Evolutionary conservation across 257 asterid genomes (phyloP).

Genomic region (Striga asiatica): DNA sequence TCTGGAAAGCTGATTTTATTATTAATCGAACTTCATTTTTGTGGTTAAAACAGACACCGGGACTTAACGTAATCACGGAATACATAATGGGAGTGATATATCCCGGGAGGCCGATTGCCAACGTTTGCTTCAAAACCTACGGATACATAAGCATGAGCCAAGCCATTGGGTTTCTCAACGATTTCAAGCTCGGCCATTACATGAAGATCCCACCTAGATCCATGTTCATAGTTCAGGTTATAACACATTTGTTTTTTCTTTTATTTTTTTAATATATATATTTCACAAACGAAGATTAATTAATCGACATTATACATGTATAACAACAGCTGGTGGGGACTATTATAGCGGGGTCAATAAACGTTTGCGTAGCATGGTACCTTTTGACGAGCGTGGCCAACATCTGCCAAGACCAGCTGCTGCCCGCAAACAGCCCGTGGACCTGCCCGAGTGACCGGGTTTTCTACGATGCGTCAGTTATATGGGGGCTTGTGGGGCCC

Average conservation of each 20-base stretch:
- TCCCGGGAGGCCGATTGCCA: not conserved
- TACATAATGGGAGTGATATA: not conserved
- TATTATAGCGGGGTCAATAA: not conserved
- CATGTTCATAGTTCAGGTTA: conserved; percentile 66
- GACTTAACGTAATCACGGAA: not conserved
- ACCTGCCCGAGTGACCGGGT: not conserved
- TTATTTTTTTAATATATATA: not conserved
- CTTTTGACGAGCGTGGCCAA: not conserved
- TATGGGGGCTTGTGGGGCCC: not conserved
- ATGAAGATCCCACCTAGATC: conserved; percentile 68
- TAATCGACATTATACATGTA: not conserved
- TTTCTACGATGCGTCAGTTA: not conserved
- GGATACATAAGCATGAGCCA: conserved; percentile 63
- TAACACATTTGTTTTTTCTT: not conserved
- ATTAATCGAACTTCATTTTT: not conserved
- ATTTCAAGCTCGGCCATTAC: conserved; percentile 64
- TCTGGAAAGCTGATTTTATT: not conserved
- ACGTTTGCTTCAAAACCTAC: conserved; percentile 25
- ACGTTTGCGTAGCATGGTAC: not conserved
- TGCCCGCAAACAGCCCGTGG: not conserved
- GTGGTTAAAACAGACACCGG: not conserved
- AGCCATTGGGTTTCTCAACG: conserved; percentile 48
- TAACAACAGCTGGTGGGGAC: not conserved
- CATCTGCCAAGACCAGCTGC: not conserved
- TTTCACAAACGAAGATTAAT: not conserved